A percentile compares a stretch with the other conserved stretches of the same genome.
phyloP scores from a whole-genome alignment of 495 filamentous ascomycete species.

The Choiromyces venosus region DNA sequence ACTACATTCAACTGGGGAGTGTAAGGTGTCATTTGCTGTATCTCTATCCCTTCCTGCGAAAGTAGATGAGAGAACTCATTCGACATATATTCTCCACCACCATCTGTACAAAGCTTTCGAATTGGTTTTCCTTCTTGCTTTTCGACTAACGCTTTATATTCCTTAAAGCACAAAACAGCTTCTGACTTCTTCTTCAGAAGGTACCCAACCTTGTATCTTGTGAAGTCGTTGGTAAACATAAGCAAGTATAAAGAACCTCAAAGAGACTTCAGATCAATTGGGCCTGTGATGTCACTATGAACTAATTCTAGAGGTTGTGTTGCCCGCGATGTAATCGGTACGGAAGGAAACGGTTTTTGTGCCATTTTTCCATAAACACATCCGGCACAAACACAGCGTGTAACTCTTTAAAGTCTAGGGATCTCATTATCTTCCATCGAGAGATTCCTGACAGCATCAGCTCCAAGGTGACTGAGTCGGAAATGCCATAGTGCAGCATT shows the following conservation, averaged over 20 bases:
- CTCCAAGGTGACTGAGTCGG: too few species aligned
- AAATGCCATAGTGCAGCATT: too few species aligned
- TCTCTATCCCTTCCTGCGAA: too few species aligned
- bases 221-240: background rate
- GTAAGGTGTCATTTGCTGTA: too few species aligned
- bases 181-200: too few species aligned
- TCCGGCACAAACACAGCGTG: background rate
- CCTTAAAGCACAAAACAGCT: background rate
- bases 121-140: background rate
- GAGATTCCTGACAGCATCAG: too few species aligned
- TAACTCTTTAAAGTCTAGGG: too few species aligned
- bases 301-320: background rate
- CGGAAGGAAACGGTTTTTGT: background rate
- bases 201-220: background rate
- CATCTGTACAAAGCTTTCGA: background rate
- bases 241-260: background rate
- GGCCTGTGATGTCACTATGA: background rate
- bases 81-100: conserved; percentile 3
- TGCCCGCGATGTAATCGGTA: background rate
- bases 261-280: background rate
- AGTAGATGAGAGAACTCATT: too few species aligned
- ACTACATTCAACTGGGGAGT: too few species aligned
- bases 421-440: too few species aligned
- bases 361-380: background rate
- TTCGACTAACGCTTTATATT: background rate